phyloP scores from a whole-genome alignment of 352 stramenopile species.

The Halophytophthora batemanensis region DNA sequence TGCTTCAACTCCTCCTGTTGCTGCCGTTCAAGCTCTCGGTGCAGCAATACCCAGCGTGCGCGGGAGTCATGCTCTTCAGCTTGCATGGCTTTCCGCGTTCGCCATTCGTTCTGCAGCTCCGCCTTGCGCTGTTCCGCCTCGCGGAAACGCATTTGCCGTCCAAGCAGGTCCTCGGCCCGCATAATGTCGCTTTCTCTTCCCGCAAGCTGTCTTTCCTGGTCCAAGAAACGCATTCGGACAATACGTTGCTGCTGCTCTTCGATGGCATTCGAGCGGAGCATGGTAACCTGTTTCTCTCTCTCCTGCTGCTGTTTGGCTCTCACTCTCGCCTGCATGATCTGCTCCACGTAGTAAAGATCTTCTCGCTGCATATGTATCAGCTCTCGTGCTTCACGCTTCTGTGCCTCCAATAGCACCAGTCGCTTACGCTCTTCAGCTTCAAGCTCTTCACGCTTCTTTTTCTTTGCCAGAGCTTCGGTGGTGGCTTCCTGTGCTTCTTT shows the following conservation, averaged over 20 bases:
- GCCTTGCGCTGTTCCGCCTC: conserved; percentile 29
- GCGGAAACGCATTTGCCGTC: conserved; percentile 37
- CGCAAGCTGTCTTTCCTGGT: conserved; percentile 32
- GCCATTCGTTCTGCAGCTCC: conserved; percentile 33
- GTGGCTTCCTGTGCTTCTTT: not conserved
- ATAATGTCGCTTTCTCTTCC: conserved; percentile 35
- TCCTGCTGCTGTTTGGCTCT: conserved; percentile 17
- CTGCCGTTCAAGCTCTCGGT: conserved; percentile 18
- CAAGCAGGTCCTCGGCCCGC: conserved; percentile 47
- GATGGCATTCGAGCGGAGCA: conserved; percentile 23
- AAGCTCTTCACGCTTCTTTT: conserved; percentile 19
- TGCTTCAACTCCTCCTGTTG: conserved; percentile 32
- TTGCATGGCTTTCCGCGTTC: conserved; percentile 42
- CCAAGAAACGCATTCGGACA: conserved; percentile 34
- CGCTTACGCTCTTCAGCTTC: conserved; percentile 26
- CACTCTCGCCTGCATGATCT: conserved; percentile 37
- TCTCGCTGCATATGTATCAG: conserved; percentile 43
- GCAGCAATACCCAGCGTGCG: conserved; percentile 30
- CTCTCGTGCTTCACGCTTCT: conserved; percentile 31
- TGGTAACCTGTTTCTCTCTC: conserved; percentile 8
- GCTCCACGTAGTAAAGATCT: conserved; percentile 54
- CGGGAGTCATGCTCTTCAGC: conserved; percentile 37
- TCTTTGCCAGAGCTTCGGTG: not conserved
- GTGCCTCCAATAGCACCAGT: conserved; percentile 21
- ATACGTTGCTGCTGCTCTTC: conserved; percentile 48